phyloP scores from a whole-genome alignment of 768 basidiomycete species.

The Auricularia auricula-judae region DNA sequence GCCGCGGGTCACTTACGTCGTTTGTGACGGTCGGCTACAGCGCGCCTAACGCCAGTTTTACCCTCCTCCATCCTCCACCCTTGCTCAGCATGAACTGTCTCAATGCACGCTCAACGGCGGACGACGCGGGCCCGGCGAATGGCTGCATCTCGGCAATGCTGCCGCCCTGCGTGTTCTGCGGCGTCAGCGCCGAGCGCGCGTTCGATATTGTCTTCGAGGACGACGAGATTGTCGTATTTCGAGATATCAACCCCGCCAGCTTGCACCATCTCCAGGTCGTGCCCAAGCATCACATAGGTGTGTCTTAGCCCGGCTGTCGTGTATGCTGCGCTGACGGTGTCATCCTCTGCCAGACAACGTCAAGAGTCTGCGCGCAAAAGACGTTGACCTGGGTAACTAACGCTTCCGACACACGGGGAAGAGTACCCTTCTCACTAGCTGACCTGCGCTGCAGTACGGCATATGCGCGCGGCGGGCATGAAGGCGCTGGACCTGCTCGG shows the following conservation, averaged over 20 bases:
- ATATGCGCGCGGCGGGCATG: slow-evolving; percentile 42
- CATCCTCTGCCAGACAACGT: slow-evolving; percentile 37
- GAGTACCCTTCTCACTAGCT: background rate
- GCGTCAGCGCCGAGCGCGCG: slow-evolving; percentile 18
- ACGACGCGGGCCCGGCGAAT: background rate
- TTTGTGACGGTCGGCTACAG: too few relatives aligned
- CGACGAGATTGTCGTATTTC: slow-evolving; percentile 21
- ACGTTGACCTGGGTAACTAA: slow-evolving; percentile 40
- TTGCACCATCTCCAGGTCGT: slow-evolving; percentile 26
- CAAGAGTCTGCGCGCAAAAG: slow-evolving; percentile 29
- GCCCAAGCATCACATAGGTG: slow-evolving; percentile 27
- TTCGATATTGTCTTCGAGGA: slow-evolving; percentile 27
- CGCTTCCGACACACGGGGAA: slow-evolving; percentile 2
- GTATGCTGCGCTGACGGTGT: slow-evolving; percentile 2
- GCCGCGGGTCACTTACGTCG: too few relatives aligned
- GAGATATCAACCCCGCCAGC: slow-evolving; percentile 24
- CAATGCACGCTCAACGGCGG: background rate
- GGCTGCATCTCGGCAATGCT: background rate
- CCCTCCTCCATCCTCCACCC: too few relatives aligned
- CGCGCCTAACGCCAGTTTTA: too few relatives aligned
- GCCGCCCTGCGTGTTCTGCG: slow-evolving; percentile 22
- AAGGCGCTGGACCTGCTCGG: slow-evolving; percentile 36
- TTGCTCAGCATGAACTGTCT: background rate
- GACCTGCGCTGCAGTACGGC: slow-evolving; percentile 23
- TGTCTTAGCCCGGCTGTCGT: background rate